These are phyloP conservation scores for Kockiozyma suomiensis DNA, from an alignment of 805 yeast genomes.

Conservation along the genomic window DNA sequence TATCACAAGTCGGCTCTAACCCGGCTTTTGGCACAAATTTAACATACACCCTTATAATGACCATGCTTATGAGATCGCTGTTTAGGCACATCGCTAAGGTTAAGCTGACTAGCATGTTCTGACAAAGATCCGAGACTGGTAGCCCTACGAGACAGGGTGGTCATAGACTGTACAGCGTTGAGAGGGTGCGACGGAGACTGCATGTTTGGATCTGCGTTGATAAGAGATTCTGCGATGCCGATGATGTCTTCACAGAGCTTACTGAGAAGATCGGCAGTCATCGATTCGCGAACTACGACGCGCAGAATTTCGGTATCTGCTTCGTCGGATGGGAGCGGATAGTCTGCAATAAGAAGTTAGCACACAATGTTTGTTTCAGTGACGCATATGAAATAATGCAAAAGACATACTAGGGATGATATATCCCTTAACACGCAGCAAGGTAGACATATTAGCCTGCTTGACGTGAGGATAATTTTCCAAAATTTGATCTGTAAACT, in stretches of 20 bases:
- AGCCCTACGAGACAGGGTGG: slow-evolving; percentile 1
- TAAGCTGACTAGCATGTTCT: background rate
- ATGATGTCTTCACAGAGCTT: slow-evolving; percentile 25
- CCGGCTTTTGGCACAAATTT: background rate
- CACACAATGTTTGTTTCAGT: background rate
- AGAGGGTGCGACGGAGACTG: slow-evolving; percentile 22
- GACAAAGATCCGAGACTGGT: slow-evolving; percentile 26
- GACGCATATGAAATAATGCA: background rate
- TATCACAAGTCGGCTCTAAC: no score
- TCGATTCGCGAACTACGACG: slow-evolving; percentile 75
- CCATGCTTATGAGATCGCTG: slow-evolving; percentile 23
- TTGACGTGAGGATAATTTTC: slow-evolving; percentile 76
- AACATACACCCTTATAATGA: slow-evolving; percentile 31
- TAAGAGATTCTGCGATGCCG: slow-evolving; percentile 16
- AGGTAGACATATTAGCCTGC: slow-evolving; percentile 69
- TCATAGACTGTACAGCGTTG: slow-evolving; percentile 1
- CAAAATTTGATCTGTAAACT: slow-evolving; percentile 61
- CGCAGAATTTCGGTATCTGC: slow-evolving; percentile 71
- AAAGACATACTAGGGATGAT: slow-evolving; percentile 51
- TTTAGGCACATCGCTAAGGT: background rate
- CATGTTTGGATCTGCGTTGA: slow-evolving; percentile 21
- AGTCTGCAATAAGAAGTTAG: slow-evolving; percentile 57
- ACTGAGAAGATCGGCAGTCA: slow-evolving; percentile 64
- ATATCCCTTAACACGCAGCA: slow-evolving; percentile 79
- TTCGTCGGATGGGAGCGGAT: slow-evolving; percentile 69